Percentiles rank a stretch among this genome's conserved stretches.
Conservation (phyloP, 2,329 filamentous ascomycete genomes). For the Gaeumannomyces sp. region DNA sequence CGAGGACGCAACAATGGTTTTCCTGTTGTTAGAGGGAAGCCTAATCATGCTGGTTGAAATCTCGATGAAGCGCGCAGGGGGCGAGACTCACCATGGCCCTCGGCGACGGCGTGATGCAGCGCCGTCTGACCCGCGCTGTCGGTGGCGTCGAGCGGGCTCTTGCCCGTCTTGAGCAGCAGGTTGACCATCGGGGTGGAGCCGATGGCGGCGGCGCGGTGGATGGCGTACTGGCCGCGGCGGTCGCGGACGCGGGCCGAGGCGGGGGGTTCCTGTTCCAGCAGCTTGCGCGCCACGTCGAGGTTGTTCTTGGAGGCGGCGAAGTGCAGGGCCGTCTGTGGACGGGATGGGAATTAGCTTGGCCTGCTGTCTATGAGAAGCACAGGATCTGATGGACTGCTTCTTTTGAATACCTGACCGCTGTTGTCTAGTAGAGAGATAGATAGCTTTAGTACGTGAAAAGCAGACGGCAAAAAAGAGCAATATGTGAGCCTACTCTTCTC, state of each 20-base stretch:
- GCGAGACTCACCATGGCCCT: slow-evolving; percentile 56
- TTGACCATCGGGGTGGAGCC: slow-evolving; percentile 85
- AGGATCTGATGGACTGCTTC: neutral
- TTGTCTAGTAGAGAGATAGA: slow-evolving; percentile 39
- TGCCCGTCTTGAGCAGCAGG: slow-evolving; percentile 62
- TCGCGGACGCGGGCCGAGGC: slow-evolving; percentile 79
- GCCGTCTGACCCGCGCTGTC: slow-evolving; percentile 82
- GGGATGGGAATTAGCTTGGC: neutral
- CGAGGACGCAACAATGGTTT: too few species aligned
- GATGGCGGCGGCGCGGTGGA: slow-evolving; percentile 86
- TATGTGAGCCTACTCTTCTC: slow-evolving; percentile 47
- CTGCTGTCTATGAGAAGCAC: neutral
- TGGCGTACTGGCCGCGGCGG: slow-evolving; percentile 77
- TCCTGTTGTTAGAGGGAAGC: neutral
- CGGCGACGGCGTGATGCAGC: slow-evolving; percentile 79
- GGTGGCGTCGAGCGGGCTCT: slow-evolving; percentile 75
- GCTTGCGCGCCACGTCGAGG: slow-evolving; percentile 68
- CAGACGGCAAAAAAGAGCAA: neutral
- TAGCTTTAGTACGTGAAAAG: slow-evolving; percentile 12
- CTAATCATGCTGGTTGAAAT: too few species aligned
- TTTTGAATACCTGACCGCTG: slow-evolving; percentile 50
- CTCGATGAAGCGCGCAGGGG: too few species aligned
- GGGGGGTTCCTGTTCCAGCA: slow-evolving; percentile 63
- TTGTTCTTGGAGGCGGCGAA: slow-evolving; percentile 89
- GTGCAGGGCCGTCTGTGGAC: slow-evolving; percentile 72